These are phyloP conservation scores for Narthecium ossifragum DNA, from an alignment of 106 monocot species.

Conservation along the genomic window DNA sequence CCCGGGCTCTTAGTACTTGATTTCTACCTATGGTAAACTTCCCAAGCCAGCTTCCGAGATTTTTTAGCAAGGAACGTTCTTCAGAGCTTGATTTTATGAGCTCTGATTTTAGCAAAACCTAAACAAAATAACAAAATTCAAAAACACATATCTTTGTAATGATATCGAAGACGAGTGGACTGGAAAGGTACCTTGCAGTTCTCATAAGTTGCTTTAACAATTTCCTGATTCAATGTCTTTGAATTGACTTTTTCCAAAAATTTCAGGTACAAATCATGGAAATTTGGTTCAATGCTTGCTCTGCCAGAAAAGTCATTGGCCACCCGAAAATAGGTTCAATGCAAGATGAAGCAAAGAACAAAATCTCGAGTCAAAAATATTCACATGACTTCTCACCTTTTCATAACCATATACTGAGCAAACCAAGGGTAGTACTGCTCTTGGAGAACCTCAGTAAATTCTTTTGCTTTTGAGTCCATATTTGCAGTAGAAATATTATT, in stretches of 20 bases:
- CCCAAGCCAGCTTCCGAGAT: constrained; percentile 99
- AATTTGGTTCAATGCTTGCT: constrained; percentile 98
- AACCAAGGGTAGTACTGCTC: constrained; percentile 96
- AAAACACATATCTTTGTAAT: too few species aligned
- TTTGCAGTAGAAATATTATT: constrained; percentile 90
- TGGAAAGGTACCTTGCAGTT: constrained; percentile 84
- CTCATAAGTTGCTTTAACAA: constrained; percentile 95
- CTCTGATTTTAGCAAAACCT: constrained; percentile 85
- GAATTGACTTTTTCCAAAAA: constrained; percentile 93
- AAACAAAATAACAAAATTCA: constrained; percentile 12
- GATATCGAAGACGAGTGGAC: too few species aligned
- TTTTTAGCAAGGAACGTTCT: constrained; percentile 94
- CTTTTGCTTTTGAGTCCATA: constrained; percentile 85
- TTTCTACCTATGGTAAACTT: constrained; percentile 97
- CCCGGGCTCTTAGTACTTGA: constrained; percentile 71
- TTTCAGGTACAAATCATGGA: constrained; percentile 94
- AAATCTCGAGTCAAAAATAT: neutral
- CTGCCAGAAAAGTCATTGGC: constrained; percentile 29
- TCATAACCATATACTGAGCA: constrained; percentile 99
- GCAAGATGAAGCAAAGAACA: neutral
- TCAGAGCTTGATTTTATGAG: constrained; percentile 99
- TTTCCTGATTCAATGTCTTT: constrained; percentile 75
- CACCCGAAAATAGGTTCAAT: neutral
- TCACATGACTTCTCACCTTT: constrained; percentile 48
- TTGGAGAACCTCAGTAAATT: constrained; percentile 71